Evolutionary conservation across 495 filamentous ascomycete species (phyloP).

Genomic region (Tuber aestivum): DNA sequence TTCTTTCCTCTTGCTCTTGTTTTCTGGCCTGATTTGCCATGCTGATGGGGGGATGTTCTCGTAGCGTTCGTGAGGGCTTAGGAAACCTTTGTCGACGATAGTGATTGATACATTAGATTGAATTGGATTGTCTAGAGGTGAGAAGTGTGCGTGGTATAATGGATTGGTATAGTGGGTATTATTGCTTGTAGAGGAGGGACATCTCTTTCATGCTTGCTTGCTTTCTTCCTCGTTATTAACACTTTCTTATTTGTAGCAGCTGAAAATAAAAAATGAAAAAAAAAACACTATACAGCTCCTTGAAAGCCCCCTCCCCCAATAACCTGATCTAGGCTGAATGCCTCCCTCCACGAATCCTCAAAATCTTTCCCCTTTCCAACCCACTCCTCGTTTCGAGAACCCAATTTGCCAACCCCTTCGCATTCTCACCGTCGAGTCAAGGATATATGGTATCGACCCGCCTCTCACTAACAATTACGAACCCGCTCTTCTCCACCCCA

Average conservation of each 20-base stretch:
- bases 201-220: background rate
- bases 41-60: constrained; percentile 19
- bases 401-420: background rate
- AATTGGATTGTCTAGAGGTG: background rate
- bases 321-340: background rate
- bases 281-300: background rate
- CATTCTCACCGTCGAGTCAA: background rate
- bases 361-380: background rate
- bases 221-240: background rate
- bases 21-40: constrained; percentile 3
- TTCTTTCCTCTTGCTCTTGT: background rate
- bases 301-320: background rate
- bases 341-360: background rate
- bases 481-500: background rate
- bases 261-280: too few species aligned
- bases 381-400: background rate
- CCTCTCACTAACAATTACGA: background rate
- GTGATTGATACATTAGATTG: background rate
- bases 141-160: background rate
- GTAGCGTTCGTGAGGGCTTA: background rate
- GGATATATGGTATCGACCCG: background rate
- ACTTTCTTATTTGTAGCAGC: background rate
- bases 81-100: background rate
- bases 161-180: background rate
- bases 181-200: background rate